phyloP scores from a whole-genome alignment of 106 monocot genomes.

The Dioscorea dumetorum region DNA sequence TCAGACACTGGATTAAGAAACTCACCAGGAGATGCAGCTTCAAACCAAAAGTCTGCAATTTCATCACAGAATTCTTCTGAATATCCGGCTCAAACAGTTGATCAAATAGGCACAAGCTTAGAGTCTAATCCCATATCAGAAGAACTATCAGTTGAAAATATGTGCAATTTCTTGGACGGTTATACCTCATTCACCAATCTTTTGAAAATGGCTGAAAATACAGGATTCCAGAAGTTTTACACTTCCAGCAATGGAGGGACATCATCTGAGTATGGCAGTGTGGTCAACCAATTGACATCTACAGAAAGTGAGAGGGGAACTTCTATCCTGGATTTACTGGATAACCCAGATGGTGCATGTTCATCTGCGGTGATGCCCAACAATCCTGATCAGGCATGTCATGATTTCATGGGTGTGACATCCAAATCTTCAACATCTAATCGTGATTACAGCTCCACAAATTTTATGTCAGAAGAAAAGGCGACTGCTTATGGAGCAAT shows the following conservation, averaged over 20 bases:
- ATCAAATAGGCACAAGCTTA: slow-evolving; percentile 7
- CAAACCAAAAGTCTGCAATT: slow-evolving; percentile 32
- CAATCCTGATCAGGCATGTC: not conserved
- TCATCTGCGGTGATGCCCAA: not conserved
- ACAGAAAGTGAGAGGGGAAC: not conserved
- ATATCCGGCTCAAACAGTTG: slow-evolving; percentile 12
- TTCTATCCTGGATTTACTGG: not conserved
- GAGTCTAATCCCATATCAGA: slow-evolving; percentile 9
- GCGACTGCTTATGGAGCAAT: slow-evolving; percentile 1
- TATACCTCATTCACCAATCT: slow-evolving; percentile 21
- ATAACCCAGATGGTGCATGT: not conserved
- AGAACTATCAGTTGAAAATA: not conserved
- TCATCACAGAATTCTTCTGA: slow-evolving; percentile 44
- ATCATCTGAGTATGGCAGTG: slow-evolving; percentile 2
- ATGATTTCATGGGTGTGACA: not conserved
- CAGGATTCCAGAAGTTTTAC: slow-evolving; percentile 1
- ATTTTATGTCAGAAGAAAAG: not conserved
- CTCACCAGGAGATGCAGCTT: slow-evolving; percentile 22
- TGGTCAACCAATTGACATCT: not conserved
- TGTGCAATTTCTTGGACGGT: slow-evolving; percentile 3
- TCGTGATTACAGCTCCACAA: not conserved
- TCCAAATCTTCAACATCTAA: not conserved
- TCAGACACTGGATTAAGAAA: slow-evolving; percentile 14
- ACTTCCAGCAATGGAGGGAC: not conserved
- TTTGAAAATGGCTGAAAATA: slow-evolving; percentile 13